Evolutionary conservation across 352 stramenopile genomes (phyloP), one percentile per base, ranked within the genome.

Genomic region (Phytophthora hibernalis): DNA sequence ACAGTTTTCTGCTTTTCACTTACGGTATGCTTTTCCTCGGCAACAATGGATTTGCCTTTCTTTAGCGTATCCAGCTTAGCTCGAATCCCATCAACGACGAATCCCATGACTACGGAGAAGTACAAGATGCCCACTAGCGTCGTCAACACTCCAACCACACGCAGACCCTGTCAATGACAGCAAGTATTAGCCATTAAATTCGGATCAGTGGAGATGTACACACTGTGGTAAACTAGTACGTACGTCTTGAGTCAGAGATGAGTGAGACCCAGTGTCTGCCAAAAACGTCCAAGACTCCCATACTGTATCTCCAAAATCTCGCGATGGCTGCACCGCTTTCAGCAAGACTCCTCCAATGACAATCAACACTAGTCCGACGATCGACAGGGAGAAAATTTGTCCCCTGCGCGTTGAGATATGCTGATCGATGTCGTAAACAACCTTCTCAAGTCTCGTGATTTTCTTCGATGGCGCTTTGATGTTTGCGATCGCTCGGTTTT

Each of bases 101-200:
- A 95, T 5, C 89, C 89, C 74, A 95, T 91, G 42, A 97, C 92
- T 7, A 96, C 80, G 24, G 87, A 91, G 50, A 95, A 95, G 54
- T 95, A 91, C n/a, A 96, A 63, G 56, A 94, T 90, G 5, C 85
- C 83, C 47, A 85, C 45, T 22, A 94, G 45, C 10, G 68, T 90
- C 18, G 89, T 87, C 33, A 83, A 21, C 1, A 85, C 69, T n/a
- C 77, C 82, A 20, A 88, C 72, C 22, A 89, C 49, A 2, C 78
- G 80, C 20, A 85, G n/a, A 4, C 73, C 75, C 75, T 85, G 28
- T 13, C 22, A 54, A 30, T 18, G 24, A 15, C 15, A 57, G 2
- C 31, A 44, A 22, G 12, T 28, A 13, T 44, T 22, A 44, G 37
- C n/a, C 16, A 21, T 44, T 20, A 44, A 8, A 44, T 9, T 44